A percentile compares a stretch with the other conserved stretches of the same genome.
Conservation (phyloP, 139 green algal genomes). For the Pycnococcus provasolii region DNA sequence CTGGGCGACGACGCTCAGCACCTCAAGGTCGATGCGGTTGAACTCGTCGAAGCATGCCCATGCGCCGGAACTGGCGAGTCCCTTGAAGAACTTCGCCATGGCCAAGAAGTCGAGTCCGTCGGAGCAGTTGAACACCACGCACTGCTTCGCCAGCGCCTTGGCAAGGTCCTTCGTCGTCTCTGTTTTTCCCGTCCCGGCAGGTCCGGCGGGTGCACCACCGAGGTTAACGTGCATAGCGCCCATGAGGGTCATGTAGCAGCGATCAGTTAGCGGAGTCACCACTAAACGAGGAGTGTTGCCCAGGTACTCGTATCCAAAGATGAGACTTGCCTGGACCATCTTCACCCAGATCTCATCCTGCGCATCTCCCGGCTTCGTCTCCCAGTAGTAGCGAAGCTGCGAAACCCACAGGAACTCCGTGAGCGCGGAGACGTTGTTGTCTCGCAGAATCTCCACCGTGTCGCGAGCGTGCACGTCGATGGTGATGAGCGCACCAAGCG, state of each 20-base stretch:
- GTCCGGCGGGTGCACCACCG: constrained; percentile 36
- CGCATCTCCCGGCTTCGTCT: constrained; percentile 41
- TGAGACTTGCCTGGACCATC: constrained; percentile 55
- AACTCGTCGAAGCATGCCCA: constrained; percentile 82
- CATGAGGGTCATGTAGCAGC: constrained; percentile 46
- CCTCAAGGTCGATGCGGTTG: constrained; percentile 73
- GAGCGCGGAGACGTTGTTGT: constrained; percentile 19
- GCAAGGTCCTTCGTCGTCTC: constrained; percentile 38
- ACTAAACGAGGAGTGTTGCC: constrained; percentile 44
- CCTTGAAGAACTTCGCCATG: constrained; percentile 76
- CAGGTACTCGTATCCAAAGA: constrained; percentile 43
- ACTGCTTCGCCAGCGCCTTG: constrained; percentile 54
- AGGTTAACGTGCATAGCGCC: constrained; percentile 40
- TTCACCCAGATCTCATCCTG: constrained; percentile 43
- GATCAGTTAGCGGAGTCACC: constrained; percentile 37
- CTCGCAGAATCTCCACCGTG: constrained; percentile 34
- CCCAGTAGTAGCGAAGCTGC: constrained; percentile 71
- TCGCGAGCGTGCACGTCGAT: constrained; percentile 68
- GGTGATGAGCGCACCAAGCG: constrained; percentile 65
- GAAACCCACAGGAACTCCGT: constrained; percentile 69
- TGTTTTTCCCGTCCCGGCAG: constrained; percentile 31
- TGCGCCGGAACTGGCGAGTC: constrained; percentile 53
- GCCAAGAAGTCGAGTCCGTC: constrained; percentile 60
- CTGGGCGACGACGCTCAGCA: constrained; percentile 49
- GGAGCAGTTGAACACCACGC: constrained; percentile 52